These are phyloP conservation scores for Puya raimondii DNA, from an alignment of 176 grass and related monocot species.

Conservation along the genomic window DNA sequence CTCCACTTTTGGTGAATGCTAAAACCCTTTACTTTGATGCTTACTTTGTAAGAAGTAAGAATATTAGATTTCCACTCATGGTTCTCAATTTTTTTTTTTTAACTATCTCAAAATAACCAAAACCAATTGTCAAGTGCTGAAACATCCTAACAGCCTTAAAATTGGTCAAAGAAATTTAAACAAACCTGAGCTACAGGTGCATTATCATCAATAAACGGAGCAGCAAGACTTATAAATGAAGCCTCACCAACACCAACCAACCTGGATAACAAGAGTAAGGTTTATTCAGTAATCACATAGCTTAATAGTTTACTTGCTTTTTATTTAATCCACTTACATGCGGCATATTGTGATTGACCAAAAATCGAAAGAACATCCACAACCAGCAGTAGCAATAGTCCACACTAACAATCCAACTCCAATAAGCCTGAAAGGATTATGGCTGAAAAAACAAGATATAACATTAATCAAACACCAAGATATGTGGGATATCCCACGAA, in stretches of 20 bases:
- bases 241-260: constrained; percentile 98
- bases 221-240: constrained; percentile 98
- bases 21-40: too few relatives aligned
- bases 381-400: constrained; percentile 94
- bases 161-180: constrained; percentile 4
- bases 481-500: background rate
- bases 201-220: constrained; percentile 98
- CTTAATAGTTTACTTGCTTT: background rate
- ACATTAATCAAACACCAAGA: background rate
- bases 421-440: constrained; percentile 98
- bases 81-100: too few relatives aligned
- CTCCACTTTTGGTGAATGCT: too few relatives aligned
- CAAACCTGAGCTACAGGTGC: constrained; percentile 74
- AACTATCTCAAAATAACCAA: too few relatives aligned
- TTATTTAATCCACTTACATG: constrained; percentile 48
- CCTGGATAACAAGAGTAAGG: constrained; percentile 38
- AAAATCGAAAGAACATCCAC: constrained; percentile 87
- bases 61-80: too few relatives aligned
- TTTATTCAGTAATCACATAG: background rate
- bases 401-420: constrained; percentile 86
- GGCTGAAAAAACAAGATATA: constrained; percentile 30
- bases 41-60: too few relatives aligned
- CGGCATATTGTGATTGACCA: constrained; percentile 97
- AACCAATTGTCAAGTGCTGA: too few relatives aligned
- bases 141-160: background rate